These are phyloP conservation scores for Xylaria palmicola DNA, from an alignment of 495 filamentous ascomycete genomes.

Conservation along the genomic window DNA sequence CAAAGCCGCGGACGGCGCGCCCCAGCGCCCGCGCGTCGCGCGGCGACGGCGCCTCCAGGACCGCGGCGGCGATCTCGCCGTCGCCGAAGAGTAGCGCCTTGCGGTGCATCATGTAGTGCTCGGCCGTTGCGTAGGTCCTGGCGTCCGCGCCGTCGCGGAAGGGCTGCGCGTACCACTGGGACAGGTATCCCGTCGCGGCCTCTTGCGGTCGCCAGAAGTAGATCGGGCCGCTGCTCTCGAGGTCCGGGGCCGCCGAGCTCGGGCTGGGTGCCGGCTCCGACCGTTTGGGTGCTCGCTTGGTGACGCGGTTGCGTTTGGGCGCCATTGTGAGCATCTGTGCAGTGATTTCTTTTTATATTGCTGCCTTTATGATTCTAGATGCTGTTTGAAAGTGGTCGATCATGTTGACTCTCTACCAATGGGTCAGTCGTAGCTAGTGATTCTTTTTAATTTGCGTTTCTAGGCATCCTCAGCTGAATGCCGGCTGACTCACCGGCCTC, in stretches of 20 bases:
- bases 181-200: constrained; percentile 29
- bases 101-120: constrained; percentile 63
- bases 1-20: constrained; percentile 54
- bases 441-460: background rate
- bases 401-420: background rate
- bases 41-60: constrained; percentile 45
- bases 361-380: background rate
- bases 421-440: background rate
- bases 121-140: constrained; percentile 36
- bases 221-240: background rate
- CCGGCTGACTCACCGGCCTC: background rate
- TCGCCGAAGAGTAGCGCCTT: constrained; percentile 58
- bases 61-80: constrained; percentile 33
- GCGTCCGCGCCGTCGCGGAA: constrained; percentile 27
- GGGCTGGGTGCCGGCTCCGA: background rate
- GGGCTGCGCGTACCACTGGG: constrained; percentile 34
- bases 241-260: too few species aligned
- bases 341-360: background rate
- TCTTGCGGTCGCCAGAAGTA: constrained; percentile 35
- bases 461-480: background rate
- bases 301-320: background rate
- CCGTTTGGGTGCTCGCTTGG: background rate
- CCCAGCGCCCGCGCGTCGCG: constrained; percentile 55
- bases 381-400: background rate
- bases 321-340: constrained; percentile 3